Evolutionary conservation across 805 yeast species (phyloP).

Genomic region (Nakazawaea wyomingensis): DNA sequence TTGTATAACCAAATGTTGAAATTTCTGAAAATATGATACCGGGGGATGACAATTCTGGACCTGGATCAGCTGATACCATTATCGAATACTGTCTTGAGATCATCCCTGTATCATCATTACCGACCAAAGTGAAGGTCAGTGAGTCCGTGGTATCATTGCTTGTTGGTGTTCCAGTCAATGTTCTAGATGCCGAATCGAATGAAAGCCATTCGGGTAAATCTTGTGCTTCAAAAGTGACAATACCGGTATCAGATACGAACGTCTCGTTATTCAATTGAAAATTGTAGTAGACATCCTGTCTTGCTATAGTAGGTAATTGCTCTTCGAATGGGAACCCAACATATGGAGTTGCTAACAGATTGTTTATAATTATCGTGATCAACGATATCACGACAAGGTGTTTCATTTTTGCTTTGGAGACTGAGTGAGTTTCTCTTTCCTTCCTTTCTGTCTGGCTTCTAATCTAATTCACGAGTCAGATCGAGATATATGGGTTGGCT

Average conservation of each 20-base stretch:
- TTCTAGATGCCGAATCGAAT: slow-evolving; percentile 57
- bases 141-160: slow-evolving; percentile 37
- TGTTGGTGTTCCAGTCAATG: slow-evolving; percentile 66
- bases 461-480: too few species aligned
- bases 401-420: neutral
- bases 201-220: slow-evolving; percentile 74
- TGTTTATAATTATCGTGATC: neutral
- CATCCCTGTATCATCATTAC: slow-evolving; percentile 56
- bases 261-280: slow-evolving; percentile 73
- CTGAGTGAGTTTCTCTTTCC: neutral
- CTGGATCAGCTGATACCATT: slow-evolving; percentile 52
- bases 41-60: slow-evolving; percentile 42
- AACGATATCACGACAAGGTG: neutral
- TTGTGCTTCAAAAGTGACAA: slow-evolving; percentile 50
- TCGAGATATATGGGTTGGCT: neutral
- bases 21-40: slow-evolving; percentile 48
- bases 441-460: too few species aligned
- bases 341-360: slow-evolving; percentile 39
- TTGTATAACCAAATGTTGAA: slow-evolving; percentile 62
- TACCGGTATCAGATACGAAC: slow-evolving; percentile 40
- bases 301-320: slow-evolving; percentile 86
- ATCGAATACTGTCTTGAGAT: slow-evolving; percentile 49
- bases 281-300: slow-evolving; percentile 53
- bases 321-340: slow-evolving; percentile 73
- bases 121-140: slow-evolving; percentile 50